phyloP scores from a whole-genome alignment of 768 basidiomycete species.

The Podaxis sp. region DNA sequence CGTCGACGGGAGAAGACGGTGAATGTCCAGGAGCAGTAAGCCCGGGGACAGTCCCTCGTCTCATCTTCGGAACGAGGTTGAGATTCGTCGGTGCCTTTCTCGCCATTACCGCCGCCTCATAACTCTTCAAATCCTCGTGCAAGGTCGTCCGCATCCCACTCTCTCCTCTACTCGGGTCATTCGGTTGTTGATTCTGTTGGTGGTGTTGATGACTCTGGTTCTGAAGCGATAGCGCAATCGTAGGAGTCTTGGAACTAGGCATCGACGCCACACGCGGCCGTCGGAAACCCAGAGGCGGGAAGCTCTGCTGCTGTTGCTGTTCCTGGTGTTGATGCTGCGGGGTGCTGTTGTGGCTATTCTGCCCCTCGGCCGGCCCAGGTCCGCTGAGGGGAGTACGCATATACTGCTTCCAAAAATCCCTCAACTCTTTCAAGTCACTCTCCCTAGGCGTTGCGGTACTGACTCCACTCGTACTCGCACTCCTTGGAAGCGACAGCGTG shows the following conservation, averaged over 20 bases:
- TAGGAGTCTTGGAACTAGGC: constrained; percentile 67
- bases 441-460: constrained; percentile 21
- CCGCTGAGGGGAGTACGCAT: constrained; percentile 63
- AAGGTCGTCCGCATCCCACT: constrained; percentile 38
- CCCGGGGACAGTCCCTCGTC: constrained; percentile 20
- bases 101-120: constrained; percentile 75
- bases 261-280: constrained; percentile 64
- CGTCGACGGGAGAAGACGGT: not conserved
- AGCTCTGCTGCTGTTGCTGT: not conserved
- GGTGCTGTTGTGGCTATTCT: not conserved
- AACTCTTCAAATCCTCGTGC: constrained; percentile 64
- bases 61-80: constrained; percentile 48
- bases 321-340: not conserved
- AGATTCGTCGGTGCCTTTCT: constrained; percentile 59
- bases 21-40: not conserved
- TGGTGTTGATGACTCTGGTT: constrained; percentile 16
- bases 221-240: constrained; percentile 21
- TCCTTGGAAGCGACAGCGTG: not conserved
- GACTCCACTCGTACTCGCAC: constrained; percentile 7
- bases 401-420: constrained; percentile 75
- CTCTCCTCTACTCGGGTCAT: constrained; percentile 17
- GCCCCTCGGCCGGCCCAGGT: constrained; percentile 23
- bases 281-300: constrained; percentile 22
- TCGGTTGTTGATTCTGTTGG: constrained; percentile 18
- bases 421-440: constrained; percentile 44